Evolutionary conservation across 352 stramenopile species (phyloP).

Genomic region (Phytophthora meadii): DNA sequence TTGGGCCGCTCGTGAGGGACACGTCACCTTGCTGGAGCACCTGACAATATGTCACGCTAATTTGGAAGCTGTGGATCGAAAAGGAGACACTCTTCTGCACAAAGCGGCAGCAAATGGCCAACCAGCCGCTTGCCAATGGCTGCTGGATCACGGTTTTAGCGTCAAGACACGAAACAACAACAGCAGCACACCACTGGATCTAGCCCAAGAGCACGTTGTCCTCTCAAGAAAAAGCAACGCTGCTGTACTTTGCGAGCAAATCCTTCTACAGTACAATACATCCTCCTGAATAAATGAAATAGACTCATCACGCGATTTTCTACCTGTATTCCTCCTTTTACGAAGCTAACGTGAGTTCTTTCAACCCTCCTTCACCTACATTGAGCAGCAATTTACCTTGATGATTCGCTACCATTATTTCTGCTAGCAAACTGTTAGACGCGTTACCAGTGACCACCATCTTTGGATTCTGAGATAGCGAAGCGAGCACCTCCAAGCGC

Average conservation of each 20-base stretch:
- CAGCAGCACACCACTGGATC: conserved; percentile 61
- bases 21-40: conserved; percentile 72
- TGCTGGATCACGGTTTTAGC: conserved; percentile 73
- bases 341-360: conserved; percentile 31
- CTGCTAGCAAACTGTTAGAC: conserved; percentile 46
- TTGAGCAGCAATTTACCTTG: conserved; percentile 44
- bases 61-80: conserved; percentile 66
- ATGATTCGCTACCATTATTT: conserved; percentile 47
- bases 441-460: conserved; percentile 41
- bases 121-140: conserved; percentile 66
- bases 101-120: conserved; percentile 83
- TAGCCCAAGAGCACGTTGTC: conserved; percentile 58
- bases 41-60: conserved; percentile 56
- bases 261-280: conserved; percentile 53
- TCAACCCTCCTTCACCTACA: conserved; percentile 29
- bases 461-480: conserved; percentile 41
- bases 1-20: conserved; percentile 73
- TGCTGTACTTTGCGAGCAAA: conserved; percentile 54
- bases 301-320: not conserved
- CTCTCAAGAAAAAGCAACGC: conserved; percentile 44
- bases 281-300: conserved; percentile 43
- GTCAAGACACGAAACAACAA: conserved; percentile 75
- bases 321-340: conserved; percentile 10
- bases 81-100: conserved; percentile 76
- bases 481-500: conserved; percentile 37